Base-by-base conservation (phyloP, 208 protist genomes). In the Willaertia magna region DNA sequence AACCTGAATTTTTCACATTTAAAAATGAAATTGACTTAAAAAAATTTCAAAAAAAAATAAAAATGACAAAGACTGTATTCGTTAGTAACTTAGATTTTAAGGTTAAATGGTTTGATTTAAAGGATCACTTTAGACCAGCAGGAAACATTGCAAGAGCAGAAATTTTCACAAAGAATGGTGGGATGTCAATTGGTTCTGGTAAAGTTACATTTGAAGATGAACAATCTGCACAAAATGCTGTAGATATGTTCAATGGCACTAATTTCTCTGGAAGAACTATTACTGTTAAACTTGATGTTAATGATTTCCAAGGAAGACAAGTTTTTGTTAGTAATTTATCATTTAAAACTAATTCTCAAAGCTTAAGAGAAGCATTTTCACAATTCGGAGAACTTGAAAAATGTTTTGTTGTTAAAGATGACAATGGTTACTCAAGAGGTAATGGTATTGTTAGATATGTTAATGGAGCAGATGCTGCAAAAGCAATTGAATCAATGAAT, bases 221-320 rank as follows among this genome's bases (percentile, higher is more conserved):
- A 3, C 91, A 94, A n/a, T 93, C 88, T 42, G 93, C 93, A 39
- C 88, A 89, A 44, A 89, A 90, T 47, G 94, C 93, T 11, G 95
- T 96, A 51, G 88, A 75, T 74, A 88, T 92, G 84, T 93, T 94
- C 86, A 93, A 96, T 89, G 93, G 95, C 82, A 93, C 93, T 22
- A 91, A 94, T 74, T 94, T 96, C 86, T 92, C 95, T 75, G 94
- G 94, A n/a, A 92, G 94, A 75, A 91, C 95, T 87, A 92, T 96
- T 43, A 91, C 93, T 76, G 88, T 92, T 51, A 93, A 95, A 86
- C 90, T 93, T 82, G 93, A 96, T 52, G 94, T 91, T 40, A 39
- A 9, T 40, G 11, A 12, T 18, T 3, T 42, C 7, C 7, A 11
- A 34, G 92, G 92, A 44, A 94, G 89, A 75, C 89, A 94, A 83